Conservation (phyloP, 441 rosid species). For the Populus hybrid region DNA sequence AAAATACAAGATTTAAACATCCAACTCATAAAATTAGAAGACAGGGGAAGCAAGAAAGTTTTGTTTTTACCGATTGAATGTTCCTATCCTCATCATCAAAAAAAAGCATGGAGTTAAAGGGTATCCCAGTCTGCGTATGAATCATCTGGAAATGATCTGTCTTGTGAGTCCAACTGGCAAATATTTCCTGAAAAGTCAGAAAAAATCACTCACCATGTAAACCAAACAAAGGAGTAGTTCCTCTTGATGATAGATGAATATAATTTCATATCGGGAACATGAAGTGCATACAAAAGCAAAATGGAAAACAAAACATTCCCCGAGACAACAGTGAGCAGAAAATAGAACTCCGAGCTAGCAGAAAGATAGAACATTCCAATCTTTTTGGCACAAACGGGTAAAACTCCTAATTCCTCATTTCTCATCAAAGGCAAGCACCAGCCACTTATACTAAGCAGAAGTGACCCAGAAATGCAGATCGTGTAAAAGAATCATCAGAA, state of each 20-base stretch:
- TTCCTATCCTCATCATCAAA: conserved; percentile 87
- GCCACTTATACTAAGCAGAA: background rate
- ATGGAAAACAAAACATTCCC: background rate
- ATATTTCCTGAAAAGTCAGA: conserved; percentile 59
- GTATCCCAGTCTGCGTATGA: conserved; percentile 65
- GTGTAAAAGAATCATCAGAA: too few species aligned
- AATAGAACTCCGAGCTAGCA: background rate
- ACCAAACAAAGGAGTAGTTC: background rate
- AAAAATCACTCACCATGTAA: conserved; percentile 6
- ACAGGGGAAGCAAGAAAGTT: background rate
- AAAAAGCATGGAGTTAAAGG: conserved; percentile 73
- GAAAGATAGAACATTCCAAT: background rate
- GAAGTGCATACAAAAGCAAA: background rate
- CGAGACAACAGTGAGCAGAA: background rate
- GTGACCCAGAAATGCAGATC: too few species aligned
- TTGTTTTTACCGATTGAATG: conserved; percentile 55
- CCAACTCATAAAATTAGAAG: background rate
- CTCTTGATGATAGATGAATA: background rate
- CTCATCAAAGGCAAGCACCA: background rate
- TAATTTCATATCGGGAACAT: background rate
- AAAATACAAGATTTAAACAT: background rate
- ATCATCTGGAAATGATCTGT: conserved; percentile 90
- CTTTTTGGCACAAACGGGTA: background rate
- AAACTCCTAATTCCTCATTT: background rate
- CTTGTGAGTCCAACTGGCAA: conserved; percentile 75